Evolutionary conservation across 768 basidiomycete genomes (phyloP).

Genomic region (Rhizopogon vinicolor): DNA sequence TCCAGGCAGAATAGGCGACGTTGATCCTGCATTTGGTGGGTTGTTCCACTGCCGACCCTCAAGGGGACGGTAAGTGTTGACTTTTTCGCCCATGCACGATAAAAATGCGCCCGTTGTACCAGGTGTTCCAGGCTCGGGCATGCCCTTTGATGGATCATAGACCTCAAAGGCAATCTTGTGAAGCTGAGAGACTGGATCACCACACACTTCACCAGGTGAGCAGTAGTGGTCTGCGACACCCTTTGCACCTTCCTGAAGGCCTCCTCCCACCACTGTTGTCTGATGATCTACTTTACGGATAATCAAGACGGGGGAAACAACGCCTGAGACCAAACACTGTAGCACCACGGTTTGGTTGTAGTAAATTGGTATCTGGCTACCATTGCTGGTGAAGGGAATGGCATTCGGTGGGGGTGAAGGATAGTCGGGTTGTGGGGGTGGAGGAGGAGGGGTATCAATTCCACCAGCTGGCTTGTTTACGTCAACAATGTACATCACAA

Average conservation of each 20-base stretch:
- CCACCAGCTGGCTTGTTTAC: conserved; percentile 78
- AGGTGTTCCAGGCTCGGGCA: conserved; percentile 74
- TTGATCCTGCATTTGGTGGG: conserved; percentile 36
- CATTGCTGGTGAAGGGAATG: conserved; percentile 78
- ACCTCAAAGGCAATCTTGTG: conserved; percentile 96
- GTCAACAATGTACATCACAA: conserved; percentile 97
- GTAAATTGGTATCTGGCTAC: conserved; percentile 85
- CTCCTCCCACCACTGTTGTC: conserved; percentile 86
- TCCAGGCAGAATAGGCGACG: conserved; percentile 57
- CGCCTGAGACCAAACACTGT: conserved; percentile 91
- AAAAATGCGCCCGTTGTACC: conserved; percentile 80
- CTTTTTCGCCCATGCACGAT: conserved; percentile 91
- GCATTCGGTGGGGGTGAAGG: conserved; percentile 91
- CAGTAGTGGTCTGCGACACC: conserved; percentile 82
- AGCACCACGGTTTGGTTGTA: conserved; percentile 97
- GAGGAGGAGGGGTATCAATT: conserved; percentile 73
- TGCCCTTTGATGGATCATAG: conserved; percentile 62
- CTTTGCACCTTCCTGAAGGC: conserved; percentile 84
- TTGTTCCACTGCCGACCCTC: conserved; percentile 79
- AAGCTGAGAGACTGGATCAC: conserved; percentile 91
- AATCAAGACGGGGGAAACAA: conserved; percentile 89
- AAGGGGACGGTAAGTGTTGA: conserved; percentile 83
- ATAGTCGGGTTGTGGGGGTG: conserved; percentile 83
- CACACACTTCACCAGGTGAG: conserved; percentile 79
- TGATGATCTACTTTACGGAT: conserved; percentile 92